Base-by-base conservation (phyloP, 225 moss, liverwort and hornwort genomes). In the Bryum argenteum region DNA sequence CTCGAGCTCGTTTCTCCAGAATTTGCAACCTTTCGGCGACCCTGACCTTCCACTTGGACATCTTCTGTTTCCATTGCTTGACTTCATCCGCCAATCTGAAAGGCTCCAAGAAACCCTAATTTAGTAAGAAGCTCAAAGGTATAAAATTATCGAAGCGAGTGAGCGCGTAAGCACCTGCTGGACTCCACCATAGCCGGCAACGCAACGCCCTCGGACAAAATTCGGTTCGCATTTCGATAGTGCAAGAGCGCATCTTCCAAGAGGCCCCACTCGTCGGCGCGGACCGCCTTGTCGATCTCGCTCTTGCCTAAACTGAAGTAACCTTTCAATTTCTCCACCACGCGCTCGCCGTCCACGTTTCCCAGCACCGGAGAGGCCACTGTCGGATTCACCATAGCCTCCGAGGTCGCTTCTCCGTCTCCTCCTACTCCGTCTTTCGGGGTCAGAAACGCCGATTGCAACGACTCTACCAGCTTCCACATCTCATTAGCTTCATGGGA, bases 271-370 rank as follows among this genome's bases (percentile, higher is more conserved):
- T 96, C 93, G 42, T 96, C 93, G 22, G 93, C 89, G 33, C 93
- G 90, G 63, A 97, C 82, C 48, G 91, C 96, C 84, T 91, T 93
- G 69, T 96, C 93, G 58, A 96, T 88, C 84, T 93, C 93, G 66
- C 84, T 81, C 73, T 96, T 93, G n/a, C 87, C 96, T 69, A 96
- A 77, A 72, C 82, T 84, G 72, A 96, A 96, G 64, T 93, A 93
- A 3, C 93, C 96, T 78, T 85, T 93, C 71, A 96, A 70, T 67
- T 91, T 96, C 64, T 91, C 80, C 78, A 93, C 88, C 39, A 81
- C 91, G 14, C 93, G 96, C 81, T 91, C 96, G 12, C 91, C 91
- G 74, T 97, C 80, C 33, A 84, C 77, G 19, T 77, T 81, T 14
- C 77, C 74, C 68, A 79, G 61, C 61, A 82, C 76, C 28, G 60